Conservation (phyloP, 345 rosid genomes). For the Draba incana region DNA sequence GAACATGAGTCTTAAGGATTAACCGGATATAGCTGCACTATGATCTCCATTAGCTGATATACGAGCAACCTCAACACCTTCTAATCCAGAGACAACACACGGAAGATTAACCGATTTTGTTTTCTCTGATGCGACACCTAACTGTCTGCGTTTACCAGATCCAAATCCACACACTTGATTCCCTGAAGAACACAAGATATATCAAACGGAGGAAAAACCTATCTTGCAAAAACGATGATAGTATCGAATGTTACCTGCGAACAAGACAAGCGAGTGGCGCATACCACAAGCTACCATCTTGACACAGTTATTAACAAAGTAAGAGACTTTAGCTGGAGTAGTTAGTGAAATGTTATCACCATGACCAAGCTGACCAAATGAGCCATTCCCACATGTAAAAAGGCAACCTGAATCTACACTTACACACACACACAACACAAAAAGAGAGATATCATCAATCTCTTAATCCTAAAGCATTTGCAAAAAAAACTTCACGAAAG, state of each 20-base stretch:
- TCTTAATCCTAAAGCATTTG: not conserved
- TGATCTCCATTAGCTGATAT: constrained; percentile 85
- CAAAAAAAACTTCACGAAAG: not conserved
- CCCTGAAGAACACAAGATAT: constrained; percentile 37
- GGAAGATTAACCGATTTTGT: constrained; percentile 60
- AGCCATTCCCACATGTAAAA: constrained; percentile 88
- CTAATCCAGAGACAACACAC: constrained; percentile 53
- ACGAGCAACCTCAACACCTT: constrained; percentile 51
- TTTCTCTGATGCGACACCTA: constrained; percentile 56
- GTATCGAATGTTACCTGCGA: constrained; percentile 54
- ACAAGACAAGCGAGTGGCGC: constrained; percentile 90
- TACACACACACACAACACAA: not conserved
- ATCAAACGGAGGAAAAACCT: constrained; percentile 11
- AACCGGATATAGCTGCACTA: constrained; percentile 78
- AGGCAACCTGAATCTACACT: constrained; percentile 56
- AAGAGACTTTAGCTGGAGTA: constrained; percentile 65
- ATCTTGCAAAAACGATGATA: not conserved
- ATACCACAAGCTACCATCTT: constrained; percentile 79
- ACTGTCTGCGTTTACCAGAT: constrained; percentile 84
- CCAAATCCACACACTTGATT: constrained; percentile 78
- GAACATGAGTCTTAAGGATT: constrained; percentile 16
- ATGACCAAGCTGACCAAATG: constrained; percentile 97
- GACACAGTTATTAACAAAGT: constrained; percentile 57
- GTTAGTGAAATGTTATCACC: constrained; percentile 59
- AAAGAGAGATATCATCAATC: not conserved